A percentile compares a stretch with the other conserved stretches of the same genome.
These are phyloP conservation scores for Fagopyrum homotropicum DNA, from an alignment of 148 eudicot species.

Conservation along the genomic window DNA sequence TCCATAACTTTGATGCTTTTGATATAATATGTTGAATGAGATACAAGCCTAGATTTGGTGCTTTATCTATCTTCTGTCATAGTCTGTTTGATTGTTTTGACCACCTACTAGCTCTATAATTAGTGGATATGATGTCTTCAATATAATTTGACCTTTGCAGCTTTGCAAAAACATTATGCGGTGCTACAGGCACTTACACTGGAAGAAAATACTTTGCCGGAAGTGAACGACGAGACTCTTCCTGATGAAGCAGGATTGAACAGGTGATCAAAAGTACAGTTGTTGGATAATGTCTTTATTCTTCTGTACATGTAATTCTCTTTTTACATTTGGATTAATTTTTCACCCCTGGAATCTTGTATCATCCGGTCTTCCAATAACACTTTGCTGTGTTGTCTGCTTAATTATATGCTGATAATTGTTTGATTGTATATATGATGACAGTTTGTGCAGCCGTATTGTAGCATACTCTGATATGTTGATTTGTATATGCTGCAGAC, in stretches of 20 bases:
- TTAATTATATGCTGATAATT: background rate
- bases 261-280: constrained; percentile 33
- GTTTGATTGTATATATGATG: background rate
- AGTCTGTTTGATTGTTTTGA: background rate
- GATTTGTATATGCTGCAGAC: constrained; percentile 35
- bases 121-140: background rate
- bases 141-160: constrained; percentile 28
- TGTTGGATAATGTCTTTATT: background rate
- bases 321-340: background rate
- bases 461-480: background rate
- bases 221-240: constrained; percentile 81
- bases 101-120: background rate
- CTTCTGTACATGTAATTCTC: background rate
- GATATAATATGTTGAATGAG: background rate
- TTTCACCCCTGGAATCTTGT: background rate
- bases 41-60: background rate
- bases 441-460: background rate
- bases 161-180: constrained; percentile 96
- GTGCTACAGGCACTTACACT: constrained; percentile 85
- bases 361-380: background rate
- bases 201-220: constrained; percentile 93
- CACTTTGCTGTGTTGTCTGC: background rate
- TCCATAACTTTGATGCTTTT: background rate
- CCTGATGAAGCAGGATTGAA: constrained; percentile 95
- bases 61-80: background rate